Evolutionary conservation across 805 yeast genomes (phyloP).

Genomic region (Candida qinlingensis): DNA sequence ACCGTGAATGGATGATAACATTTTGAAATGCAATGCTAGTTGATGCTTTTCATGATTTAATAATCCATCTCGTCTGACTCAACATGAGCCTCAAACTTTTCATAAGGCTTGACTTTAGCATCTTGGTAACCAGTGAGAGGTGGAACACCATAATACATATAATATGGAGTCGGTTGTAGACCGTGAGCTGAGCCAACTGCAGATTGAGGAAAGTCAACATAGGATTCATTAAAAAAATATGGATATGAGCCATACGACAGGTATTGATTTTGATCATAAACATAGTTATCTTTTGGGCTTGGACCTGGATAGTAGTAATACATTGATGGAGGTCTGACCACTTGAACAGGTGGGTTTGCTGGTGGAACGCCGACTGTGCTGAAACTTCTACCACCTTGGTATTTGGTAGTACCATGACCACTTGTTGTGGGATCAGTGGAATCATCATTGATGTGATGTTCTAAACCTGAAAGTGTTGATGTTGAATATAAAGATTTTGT

Average conservation of each 20-base stretch:
- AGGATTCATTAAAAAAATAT: constrained; percentile 19
- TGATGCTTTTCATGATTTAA: background rate
- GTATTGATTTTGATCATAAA: constrained; percentile 23
- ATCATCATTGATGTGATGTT: constrained; percentile 14
- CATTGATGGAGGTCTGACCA: constrained; percentile 22
- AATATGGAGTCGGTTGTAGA: constrained; percentile 26
- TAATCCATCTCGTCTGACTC: constrained; percentile 10
- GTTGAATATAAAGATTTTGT: constrained; percentile 22
- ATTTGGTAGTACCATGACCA: constrained; percentile 11
- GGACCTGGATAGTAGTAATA: constrained; percentile 29
- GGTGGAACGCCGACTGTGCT: constrained; percentile 8
- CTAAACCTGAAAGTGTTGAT: constrained; percentile 21
- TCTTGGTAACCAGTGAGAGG: constrained; percentile 15
- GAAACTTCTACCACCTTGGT: constrained; percentile 12
- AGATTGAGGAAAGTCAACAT: constrained; percentile 17
- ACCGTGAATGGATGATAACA: background rate
- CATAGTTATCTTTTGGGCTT: constrained; percentile 21
- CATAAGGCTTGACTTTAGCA: constrained; percentile 6
- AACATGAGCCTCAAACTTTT: constrained; percentile 3
- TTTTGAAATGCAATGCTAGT: too few species aligned
- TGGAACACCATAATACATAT: constrained; percentile 26
- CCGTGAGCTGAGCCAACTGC: constrained; percentile 11
- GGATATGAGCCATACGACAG: constrained; percentile 21
- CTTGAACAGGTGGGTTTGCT: constrained; percentile 4
- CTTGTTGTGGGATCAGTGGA: constrained; percentile 13